These are phyloP conservation scores for Kazachstania africana DNA, from an alignment of 805 yeast species.

Conservation along the genomic window DNA sequence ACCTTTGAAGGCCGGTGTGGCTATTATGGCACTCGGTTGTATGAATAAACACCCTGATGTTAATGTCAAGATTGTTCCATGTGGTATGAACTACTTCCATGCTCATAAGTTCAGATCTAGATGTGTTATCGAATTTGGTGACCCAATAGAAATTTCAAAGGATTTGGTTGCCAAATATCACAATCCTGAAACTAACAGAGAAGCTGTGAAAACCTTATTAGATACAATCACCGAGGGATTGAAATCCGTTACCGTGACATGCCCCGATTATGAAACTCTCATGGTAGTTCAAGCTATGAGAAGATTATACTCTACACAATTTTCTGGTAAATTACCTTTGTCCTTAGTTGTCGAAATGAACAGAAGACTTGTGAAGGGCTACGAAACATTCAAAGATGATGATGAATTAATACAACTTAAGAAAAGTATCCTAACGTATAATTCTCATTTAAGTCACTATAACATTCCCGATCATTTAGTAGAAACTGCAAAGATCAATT, in stretches of 20 bases:
- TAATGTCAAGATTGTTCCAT: slow-evolving; percentile 81
- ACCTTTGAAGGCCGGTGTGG: slow-evolving; percentile 94
- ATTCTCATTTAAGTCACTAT: slow-evolving; percentile 57
- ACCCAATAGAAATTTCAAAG: slow-evolving; percentile 58
- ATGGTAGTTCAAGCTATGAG: slow-evolving; percentile 88
- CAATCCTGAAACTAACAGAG: slow-evolving; percentile 41
- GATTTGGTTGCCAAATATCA: slow-evolving; percentile 56
- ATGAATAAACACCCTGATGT: slow-evolving; percentile 65
- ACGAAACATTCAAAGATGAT: slow-evolving; percentile 57
- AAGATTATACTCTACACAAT: slow-evolving; percentile 55
- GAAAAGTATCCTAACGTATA: slow-evolving; percentile 56
- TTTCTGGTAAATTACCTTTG: slow-evolving; percentile 59
- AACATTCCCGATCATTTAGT: slow-evolving; percentile 43
- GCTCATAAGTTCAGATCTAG: slow-evolving; percentile 92
- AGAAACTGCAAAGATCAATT: slow-evolving; percentile 41
- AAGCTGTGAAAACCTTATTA: slow-evolving; percentile 61
- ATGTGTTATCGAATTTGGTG: slow-evolving; percentile 91
- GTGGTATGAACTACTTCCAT: slow-evolving; percentile 95
- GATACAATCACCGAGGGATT: slow-evolving; percentile 63
- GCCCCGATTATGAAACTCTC: slow-evolving; percentile 80
- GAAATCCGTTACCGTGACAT: slow-evolving; percentile 75
- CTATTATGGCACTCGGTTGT: slow-evolving; percentile 95
- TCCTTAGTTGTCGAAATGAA: slow-evolving; percentile 85
- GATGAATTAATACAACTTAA: slow-evolving; percentile 53
- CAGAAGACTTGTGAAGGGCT: slow-evolving; percentile 75